Base-by-base conservation (phyloP, 2,329 filamentous ascomycete species). In the Aspergillus fumigatiaffinis region DNA sequence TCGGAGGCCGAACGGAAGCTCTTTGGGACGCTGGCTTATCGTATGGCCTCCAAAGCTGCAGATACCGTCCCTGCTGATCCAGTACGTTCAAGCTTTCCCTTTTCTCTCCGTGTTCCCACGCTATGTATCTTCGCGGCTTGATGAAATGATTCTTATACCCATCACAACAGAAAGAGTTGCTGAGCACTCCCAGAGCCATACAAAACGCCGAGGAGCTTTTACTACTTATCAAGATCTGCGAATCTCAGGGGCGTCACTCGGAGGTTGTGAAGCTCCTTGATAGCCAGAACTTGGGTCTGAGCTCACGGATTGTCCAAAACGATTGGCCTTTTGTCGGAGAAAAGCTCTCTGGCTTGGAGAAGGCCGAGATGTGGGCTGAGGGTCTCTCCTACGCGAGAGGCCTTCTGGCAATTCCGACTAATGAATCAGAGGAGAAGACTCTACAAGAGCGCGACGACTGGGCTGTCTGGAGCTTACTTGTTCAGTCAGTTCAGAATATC, bases 11-110 rank as follows among this genome's bases (percentile, higher is more conserved):
- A 80, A 23, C 70, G 73, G 51, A 77, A 75, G 55, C 67, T 81
- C 8, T 80, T 79, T 61, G 77, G 77, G n/a, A 78, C 75, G n/a
- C 66, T 81, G 53, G 79, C 78, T 29, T 80, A 79, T 62, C 76
- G 78, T 41, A 79, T 80, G 75, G 70, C 78, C 17, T 75, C 75
- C 7, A 80, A 80, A 59, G 76, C 79, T 46, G 77, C 75, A 12
- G 71, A 73, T 6, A 74, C 70, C 35, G 76, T 78, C 47, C 75
- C 77, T n/a, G 62, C 66, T 28, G 72, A 77, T 60, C 72, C 75
- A 61, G 77, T 80, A 75, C 63, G 74, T 58, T 55, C 17, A 29
- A 14, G 7, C n/a, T 38, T 32, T 25, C 32, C n/a, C 46, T 26
- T 50, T 38, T 17, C 28, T 51, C 21, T 47, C 51, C 14, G 23